phyloP scores from a whole-genome alignment of 208 protist genomes.

The Leishmania tropica region DNA sequence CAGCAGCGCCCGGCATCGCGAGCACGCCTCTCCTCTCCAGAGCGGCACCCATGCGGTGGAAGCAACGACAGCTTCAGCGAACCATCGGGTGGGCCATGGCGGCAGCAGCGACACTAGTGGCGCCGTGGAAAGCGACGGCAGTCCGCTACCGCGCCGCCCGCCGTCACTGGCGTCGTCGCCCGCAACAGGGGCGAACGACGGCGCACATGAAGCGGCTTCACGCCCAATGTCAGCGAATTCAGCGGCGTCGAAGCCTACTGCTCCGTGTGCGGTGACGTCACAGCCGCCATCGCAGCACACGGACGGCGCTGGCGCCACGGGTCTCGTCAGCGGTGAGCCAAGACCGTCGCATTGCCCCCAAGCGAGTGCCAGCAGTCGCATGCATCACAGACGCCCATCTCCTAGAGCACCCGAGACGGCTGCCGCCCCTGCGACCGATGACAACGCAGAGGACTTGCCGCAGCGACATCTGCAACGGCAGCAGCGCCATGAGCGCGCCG shows the following conservation, averaged over 20 bases:
- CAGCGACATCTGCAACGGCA: background rate
- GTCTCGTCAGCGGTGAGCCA: background rate
- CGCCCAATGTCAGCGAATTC: background rate
- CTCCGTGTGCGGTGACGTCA: background rate
- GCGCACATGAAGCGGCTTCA: background rate
- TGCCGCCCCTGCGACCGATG: background rate
- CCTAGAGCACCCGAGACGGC: background rate
- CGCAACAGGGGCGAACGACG: background rate
- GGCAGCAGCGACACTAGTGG: background rate
- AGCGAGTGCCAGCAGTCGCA: background rate
- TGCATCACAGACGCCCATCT: background rate
- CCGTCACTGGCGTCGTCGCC: background rate
- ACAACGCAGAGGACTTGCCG: background rate
- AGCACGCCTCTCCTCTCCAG: background rate
- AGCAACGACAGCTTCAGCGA: background rate
- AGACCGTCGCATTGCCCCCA: background rate
- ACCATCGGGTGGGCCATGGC: background rate
- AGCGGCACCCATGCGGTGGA: background rate
- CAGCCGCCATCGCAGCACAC: background rate
- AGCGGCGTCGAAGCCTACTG: background rate
- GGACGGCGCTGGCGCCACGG: background rate
- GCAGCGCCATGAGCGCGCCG: background rate
- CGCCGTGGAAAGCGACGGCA: background rate
- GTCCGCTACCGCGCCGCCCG: conserved; percentile 4
- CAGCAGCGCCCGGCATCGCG: background rate